These are phyloP conservation scores for Tulasnella sp. DNA, from an alignment of 768 basidiomycete species.

Conservation along the genomic window DNA sequence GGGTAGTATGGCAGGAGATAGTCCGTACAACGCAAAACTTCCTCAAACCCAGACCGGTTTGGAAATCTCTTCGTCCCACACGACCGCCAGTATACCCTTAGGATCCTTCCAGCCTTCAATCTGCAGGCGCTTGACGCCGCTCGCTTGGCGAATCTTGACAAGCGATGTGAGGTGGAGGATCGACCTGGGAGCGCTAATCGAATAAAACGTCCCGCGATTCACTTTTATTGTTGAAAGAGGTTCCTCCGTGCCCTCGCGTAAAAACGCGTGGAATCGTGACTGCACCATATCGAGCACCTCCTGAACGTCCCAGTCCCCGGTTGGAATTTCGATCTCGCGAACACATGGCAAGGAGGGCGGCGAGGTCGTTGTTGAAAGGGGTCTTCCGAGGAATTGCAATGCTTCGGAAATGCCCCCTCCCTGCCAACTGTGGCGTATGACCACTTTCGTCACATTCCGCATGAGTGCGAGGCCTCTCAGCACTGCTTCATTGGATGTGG, in stretches of 20 bases:
- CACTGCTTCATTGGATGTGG: too few species aligned
- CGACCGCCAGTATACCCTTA: too few species aligned
- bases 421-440: neutral
- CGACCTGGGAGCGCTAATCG: conserved; percentile 43
- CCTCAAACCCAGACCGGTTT: too few species aligned
- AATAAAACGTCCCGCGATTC: conserved; percentile 52
- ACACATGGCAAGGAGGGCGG: neutral
- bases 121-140: too few species aligned
- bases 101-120: too few species aligned
- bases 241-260: neutral
- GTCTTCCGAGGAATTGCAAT: neutral
- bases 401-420: neutral
- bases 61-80: too few species aligned
- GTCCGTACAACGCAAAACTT: too few species aligned
- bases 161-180: conserved; percentile 32
- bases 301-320: neutral
- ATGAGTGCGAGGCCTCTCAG: neutral
- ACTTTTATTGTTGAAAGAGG: conserved; percentile 31
- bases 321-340: neutral
- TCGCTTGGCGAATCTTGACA: neutral
- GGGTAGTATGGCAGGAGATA: too few species aligned
- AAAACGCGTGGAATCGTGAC: neutral
- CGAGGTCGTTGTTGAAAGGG: neutral
- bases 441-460: neutral
- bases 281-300: neutral